phyloP scores from a whole-genome alignment of 495 filamentous ascomycete species.

The Xylaria grammica region DNA sequence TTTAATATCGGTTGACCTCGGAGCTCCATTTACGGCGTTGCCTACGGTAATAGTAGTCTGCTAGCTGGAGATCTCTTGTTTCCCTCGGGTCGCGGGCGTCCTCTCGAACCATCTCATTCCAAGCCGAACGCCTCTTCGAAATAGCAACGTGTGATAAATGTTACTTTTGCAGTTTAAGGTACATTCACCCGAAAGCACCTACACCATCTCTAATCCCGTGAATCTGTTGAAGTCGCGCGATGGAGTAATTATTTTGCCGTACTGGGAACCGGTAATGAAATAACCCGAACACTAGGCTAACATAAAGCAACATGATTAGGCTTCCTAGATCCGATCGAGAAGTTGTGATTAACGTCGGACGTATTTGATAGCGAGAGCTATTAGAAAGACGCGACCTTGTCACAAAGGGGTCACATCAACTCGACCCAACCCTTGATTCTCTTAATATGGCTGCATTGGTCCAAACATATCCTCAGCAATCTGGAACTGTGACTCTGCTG shows the following conservation, averaged over 20 bases:
- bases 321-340: constrained; percentile 1
- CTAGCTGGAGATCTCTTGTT: constrained; percentile 45
- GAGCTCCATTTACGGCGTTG: constrained; percentile 32
- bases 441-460: constrained; percentile 85
- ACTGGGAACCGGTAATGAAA: no score
- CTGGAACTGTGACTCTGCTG: constrained; percentile 79
- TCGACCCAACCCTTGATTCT: constrained; percentile 25
- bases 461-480: constrained; percentile 85
- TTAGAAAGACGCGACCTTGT: constrained; percentile 21
- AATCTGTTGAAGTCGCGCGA: not conserved
- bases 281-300: constrained; percentile 10
- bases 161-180: constrained; percentile 12
- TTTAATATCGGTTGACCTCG: constrained; percentile 35
- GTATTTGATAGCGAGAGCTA: constrained; percentile 21
- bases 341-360: constrained; percentile 4
- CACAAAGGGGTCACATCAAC: constrained; percentile 24
- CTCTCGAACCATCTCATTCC: constrained; percentile 35
- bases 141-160: not conserved
- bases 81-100: constrained; percentile 59
- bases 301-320: not conserved
- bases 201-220: not conserved
- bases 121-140: constrained; percentile 11
- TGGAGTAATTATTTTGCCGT: not conserved
- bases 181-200: not conserved
- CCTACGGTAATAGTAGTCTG: constrained; percentile 59